Conservation (phyloP, 805 yeast species). For the Saccharomycopsis malanga region DNA sequence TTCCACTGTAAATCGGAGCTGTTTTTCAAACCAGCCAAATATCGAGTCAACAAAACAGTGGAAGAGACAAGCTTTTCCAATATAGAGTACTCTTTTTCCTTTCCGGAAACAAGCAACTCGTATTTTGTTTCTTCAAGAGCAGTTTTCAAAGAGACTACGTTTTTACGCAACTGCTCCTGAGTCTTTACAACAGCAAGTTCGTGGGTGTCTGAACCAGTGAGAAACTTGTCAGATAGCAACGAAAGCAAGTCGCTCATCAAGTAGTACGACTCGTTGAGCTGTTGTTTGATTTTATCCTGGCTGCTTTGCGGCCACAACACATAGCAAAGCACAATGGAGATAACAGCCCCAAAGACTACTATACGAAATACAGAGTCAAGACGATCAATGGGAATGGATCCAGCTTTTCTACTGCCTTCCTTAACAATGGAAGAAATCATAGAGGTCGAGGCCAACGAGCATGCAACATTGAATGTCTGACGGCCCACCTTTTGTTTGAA, state of each 20-base stretch:
- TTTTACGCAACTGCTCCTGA: conserved; percentile 35
- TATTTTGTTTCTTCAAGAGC: conserved; percentile 52
- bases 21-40: conserved; percentile 58
- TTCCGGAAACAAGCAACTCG: conserved; percentile 51
- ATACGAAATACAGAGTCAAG: conserved; percentile 49
- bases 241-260: conserved; percentile 39
- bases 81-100: conserved; percentile 44
- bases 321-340: conserved; percentile 56
- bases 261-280: conserved; percentile 45
- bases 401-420: conserved; percentile 61
- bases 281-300: conserved; percentile 35
- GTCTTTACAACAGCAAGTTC: conserved; percentile 30
- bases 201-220: conserved; percentile 40
- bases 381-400: conserved; percentile 48
- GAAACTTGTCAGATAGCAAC: conserved; percentile 34
- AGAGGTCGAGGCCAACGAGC: conserved; percentile 67
- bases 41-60: conserved; percentile 44
- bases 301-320: conserved; percentile 61
- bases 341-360: conserved; percentile 51
- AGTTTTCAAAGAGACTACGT: conserved; percentile 34
- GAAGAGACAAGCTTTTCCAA: conserved; percentile 44
- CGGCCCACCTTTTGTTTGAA: conserved; percentile 60
- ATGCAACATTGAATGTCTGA: conserved; percentile 73
- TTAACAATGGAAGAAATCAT: conserved; percentile 64
- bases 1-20: conserved; percentile 64